Evolutionary conservation across 176 grass and related monocot species (phyloP).

Genomic region (Tuctoria greenei): DNA sequence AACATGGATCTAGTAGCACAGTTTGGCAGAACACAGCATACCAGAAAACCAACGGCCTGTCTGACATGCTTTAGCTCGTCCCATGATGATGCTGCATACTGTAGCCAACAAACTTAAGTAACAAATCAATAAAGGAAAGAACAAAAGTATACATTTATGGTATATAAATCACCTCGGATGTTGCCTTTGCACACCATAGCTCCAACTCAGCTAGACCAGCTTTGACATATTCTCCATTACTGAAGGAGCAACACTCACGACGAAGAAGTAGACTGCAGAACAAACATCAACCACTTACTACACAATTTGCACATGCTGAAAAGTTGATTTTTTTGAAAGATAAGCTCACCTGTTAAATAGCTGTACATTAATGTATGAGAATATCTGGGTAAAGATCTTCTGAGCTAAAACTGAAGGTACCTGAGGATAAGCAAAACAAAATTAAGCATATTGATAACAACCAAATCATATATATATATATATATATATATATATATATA

Average conservation of each 20-base stretch:
- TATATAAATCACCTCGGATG: slow-evolving; percentile 58
- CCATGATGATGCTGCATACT: slow-evolving; percentile 88
- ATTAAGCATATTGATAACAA: slow-evolving; percentile 33
- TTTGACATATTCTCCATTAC: slow-evolving; percentile 93
- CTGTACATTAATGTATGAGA: slow-evolving; percentile 88
- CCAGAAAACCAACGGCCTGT: slow-evolving; percentile 96
- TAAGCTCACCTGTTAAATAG: slow-evolving; percentile 79
- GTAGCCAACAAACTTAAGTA: slow-evolving; percentile 39
- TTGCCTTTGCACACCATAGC: slow-evolving; percentile 85
- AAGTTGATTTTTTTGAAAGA: slow-evolving; percentile 19
- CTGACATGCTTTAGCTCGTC: slow-evolving; percentile 97
- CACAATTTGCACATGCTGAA: slow-evolving; percentile 12
- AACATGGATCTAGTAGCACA: background rate
- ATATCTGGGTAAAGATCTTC: slow-evolving; percentile 88
- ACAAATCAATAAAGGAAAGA: slow-evolving; percentile 26
- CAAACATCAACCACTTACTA: slow-evolving; percentile 11
- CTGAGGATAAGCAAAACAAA: slow-evolving; percentile 45
- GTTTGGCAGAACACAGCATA: slow-evolving; percentile 30
- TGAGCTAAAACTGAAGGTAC: slow-evolving; percentile 76
- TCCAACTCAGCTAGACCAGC: slow-evolving; percentile 91
- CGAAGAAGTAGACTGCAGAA: slow-evolving; percentile 84
- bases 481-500: no score
- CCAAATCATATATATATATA: background rate
- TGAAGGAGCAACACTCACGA: slow-evolving; percentile 96
- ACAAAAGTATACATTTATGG: slow-evolving; percentile 19